A percentile compares a stretch with the other conserved stretches of the same genome.
phyloP scores from a whole-genome alignment of 1,284 basidiomycete species.

The Austroboletus niveus region DNA sequence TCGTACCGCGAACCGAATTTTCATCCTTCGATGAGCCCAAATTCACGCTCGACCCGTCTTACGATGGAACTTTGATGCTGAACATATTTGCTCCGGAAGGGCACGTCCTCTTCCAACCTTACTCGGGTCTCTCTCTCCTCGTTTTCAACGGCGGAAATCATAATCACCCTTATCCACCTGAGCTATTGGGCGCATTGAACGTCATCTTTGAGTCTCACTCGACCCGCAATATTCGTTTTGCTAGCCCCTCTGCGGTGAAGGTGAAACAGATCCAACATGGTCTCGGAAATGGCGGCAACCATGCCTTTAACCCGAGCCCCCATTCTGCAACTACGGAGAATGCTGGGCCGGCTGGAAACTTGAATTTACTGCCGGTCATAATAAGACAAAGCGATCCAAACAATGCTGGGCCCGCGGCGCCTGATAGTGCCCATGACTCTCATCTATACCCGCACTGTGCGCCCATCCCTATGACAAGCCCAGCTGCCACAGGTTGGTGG shows the following conservation, averaged over 20 bases:
- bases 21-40: not conserved
- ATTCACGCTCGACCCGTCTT: not conserved
- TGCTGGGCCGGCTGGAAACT: too few species aligned
- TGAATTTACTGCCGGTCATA: too few species aligned
- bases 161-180: not conserved
- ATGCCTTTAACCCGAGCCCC: too few species aligned
- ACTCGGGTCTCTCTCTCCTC: slow-evolving; percentile 9
- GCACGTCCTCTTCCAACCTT: slow-evolving; percentile 2
- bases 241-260: slow-evolving; percentile 7
- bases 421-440: not conserved
- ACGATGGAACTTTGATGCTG: slow-evolving; percentile 9
- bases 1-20: slow-evolving; percentile 1
- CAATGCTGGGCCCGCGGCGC: too few species aligned
- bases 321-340: too few species aligned
- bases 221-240: slow-evolving; percentile 11
- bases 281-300: not conserved
- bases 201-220: slow-evolving; percentile 10
- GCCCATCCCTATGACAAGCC: slow-evolving; percentile 10
- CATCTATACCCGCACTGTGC: not conserved
- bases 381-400: too few species aligned
- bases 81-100: slow-evolving; percentile 4
- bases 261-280: not conserved
- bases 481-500: slow-evolving; percentile 15
- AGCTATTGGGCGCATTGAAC: slow-evolving; percentile 12
- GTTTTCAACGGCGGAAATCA: not conserved